Conservation (phyloP, 1,284 basidiomycete species). For the Exobasidium rhododendri region DNA sequence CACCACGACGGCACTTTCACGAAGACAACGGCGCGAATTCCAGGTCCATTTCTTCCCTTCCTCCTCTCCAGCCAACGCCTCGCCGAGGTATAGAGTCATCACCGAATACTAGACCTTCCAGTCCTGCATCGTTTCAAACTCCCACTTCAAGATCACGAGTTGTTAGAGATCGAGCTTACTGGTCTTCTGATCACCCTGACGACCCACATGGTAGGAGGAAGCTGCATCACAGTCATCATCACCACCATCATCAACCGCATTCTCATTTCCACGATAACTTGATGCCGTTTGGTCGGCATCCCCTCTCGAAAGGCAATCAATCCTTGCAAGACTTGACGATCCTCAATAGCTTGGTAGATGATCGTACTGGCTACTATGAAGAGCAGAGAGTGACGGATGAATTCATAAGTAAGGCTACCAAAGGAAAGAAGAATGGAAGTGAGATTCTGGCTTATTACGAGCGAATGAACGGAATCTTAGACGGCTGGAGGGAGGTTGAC, state of each 20-base stretch:
- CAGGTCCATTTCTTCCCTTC: background rate
- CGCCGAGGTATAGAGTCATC: background rate
- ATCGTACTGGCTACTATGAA: conserved; percentile 24
- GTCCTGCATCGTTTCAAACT: too few species aligned
- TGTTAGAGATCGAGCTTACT: background rate
- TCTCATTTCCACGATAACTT: background rate
- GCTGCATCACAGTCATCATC: background rate
- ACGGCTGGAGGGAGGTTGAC: conserved; percentile 51
- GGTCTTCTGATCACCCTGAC: background rate
- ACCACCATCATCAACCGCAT: background rate
- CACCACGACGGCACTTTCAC: too few species aligned
- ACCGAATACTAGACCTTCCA: background rate
- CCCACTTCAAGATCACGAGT: too few species aligned
- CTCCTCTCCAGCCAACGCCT: background rate
- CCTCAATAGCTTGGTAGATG: conserved; percentile 21
- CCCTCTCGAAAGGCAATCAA: conserved; percentile 21
- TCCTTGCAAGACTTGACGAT: conserved; percentile 18
- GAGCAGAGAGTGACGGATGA: conserved; percentile 22
- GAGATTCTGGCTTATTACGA: conserved; percentile 44
- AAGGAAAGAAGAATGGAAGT: conserved; percentile 19
- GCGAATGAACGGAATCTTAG: conserved; percentile 43
- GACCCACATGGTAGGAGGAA: background rate
- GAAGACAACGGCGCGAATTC: too few species aligned
- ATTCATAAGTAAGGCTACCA: conserved; percentile 27
- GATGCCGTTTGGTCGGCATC: background rate